These are phyloP conservation scores for Boechera divaricarpa DNA, from an alignment of 345 rosid genomes.

Conservation along the genomic window DNA sequence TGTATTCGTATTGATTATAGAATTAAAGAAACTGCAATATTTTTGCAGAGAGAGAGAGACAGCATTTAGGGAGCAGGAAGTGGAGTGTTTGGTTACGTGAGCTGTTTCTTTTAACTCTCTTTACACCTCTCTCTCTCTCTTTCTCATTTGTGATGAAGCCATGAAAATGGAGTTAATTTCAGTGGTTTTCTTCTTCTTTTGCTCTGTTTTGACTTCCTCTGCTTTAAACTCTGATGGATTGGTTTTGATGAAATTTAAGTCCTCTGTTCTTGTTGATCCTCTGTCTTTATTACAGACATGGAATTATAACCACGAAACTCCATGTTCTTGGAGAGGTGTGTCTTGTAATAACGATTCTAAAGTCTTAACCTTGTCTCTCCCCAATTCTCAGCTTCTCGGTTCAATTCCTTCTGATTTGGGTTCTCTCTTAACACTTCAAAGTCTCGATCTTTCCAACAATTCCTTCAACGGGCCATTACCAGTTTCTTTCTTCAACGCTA, in stretches of 20 bases:
- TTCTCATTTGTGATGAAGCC: conserved; percentile 30
- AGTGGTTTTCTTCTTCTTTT: conserved; percentile 13
- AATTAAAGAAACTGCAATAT: conserved; percentile 41
- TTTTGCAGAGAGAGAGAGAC: conserved; percentile 27
- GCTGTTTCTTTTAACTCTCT: conserved; percentile 43
- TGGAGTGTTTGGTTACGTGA: conserved; percentile 37
- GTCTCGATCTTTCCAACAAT: conserved; percentile 52
- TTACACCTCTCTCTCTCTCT: conserved; percentile 17
- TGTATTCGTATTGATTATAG: conserved; percentile 40
- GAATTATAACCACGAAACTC: conserved; percentile 59
- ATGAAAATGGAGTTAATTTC: conserved; percentile 37
- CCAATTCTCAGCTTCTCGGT: conserved; percentile 69
- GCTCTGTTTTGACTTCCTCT: conserved; percentile 46
- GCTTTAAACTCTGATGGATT: conserved; percentile 66
- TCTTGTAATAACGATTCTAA: conserved; percentile 53
- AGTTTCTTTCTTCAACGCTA: conserved; percentile 31
- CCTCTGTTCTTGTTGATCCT: conserved; percentile 72
- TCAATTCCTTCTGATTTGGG: conserved; percentile 75
- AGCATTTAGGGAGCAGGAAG: conserved; percentile 42
- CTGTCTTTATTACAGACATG: conserved; percentile 58
- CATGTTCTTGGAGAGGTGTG: conserved; percentile 86
- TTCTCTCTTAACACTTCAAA: conserved; percentile 58
- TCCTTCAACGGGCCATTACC: conserved; percentile 45
- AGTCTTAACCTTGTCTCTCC: conserved; percentile 66
- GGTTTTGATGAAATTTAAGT: conserved; percentile 67